phyloP scores from a whole-genome alignment of 208 protist species.

The Tetramitus jugosus region DNA sequence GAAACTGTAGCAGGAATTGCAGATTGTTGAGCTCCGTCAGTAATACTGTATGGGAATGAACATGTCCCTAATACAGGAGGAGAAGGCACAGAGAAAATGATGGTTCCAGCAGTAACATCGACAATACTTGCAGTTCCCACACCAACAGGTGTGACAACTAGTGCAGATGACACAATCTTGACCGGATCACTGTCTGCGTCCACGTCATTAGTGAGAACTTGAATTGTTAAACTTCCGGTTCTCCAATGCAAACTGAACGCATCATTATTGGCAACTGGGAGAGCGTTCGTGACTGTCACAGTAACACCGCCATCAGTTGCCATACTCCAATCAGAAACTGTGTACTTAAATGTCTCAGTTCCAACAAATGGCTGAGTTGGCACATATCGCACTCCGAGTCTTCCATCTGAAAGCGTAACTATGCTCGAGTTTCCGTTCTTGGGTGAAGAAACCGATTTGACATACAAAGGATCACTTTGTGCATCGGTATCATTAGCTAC shows the following conservation, averaged over 20 bases:
- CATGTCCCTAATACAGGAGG: not conserved
- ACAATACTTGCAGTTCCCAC: not conserved
- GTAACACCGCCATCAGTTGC: not conserved
- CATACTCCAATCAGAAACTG: not conserved
- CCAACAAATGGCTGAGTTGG: not conserved
- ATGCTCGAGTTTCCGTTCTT: too few relatives aligned
- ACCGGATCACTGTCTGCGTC: not conserved
- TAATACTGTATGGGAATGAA: not conserved
- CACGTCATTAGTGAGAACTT: not conserved
- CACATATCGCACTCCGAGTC: not conserved
- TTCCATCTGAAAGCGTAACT: too few relatives aligned
- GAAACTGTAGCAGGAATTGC: not conserved
- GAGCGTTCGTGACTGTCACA: not conserved
- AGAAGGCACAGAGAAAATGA: not conserved
- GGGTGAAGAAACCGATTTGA: not conserved
- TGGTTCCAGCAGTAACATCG: not conserved
- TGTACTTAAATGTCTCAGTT: not conserved
- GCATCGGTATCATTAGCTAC: not conserved
- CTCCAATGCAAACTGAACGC: too few relatives aligned
- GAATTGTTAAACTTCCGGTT: not conserved
- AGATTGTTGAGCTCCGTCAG: not conserved
- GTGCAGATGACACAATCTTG: not conserved
- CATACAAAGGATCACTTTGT: not conserved
- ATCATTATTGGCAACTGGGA: not conserved
- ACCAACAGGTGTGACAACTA: not conserved